Evolutionary conservation across 1,139 yeast genomes (phyloP), one percentile per base, ranked within the genome.

Genomic region (Magnusiomyces tetraspermus): DNA sequence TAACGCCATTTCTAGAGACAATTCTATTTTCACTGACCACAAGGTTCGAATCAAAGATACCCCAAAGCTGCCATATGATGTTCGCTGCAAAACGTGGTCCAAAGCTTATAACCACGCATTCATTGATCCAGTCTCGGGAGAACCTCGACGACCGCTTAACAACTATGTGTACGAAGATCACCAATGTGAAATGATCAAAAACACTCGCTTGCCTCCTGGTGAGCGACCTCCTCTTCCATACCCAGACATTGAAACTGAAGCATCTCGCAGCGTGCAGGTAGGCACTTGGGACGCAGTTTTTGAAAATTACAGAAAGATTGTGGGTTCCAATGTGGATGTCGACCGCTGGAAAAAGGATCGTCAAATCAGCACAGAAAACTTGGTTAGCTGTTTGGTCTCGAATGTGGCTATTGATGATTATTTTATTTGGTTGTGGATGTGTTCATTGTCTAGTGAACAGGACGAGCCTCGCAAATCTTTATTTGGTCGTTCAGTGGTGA

Each of bases 361-460:
- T 22, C 36, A 46, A 23, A 46, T 55, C 22, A 45, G 51, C 21
- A 21, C 51, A 19, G 59, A 57, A 33, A 55, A 54, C 28, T 49
- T 59, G 46, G 67, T 71, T 10, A 77, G 81, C 31, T 81, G 87
- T 1, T 68, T 75, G 2, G 76, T 84, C 17, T 71, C 78, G 19
- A 78, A 85, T 57, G 83, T 85, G 1, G 76, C 87, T 1, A 79
- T 88, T 33, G 95, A 86, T 67, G 96, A 88, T 64, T 88, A 85
- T 64, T 87, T 83, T 62, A 85, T 87, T 30, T 88, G 96, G 96
- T 79, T 95, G 0, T 88, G 96, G 96, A 72, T 87, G 60, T 81
- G 89, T 2, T 78, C 89, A 1, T 67, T 87, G 28, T 87, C 87
- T 0, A 77, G 82, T 45, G 96, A 88, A 62, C 87, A 86, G 64